Percentiles rank a stretch among this genome's conserved stretches.
These are phyloP conservation scores for Plenodomus tracheiphilus DNA, from an alignment of 2,329 filamentous ascomycete species.

Conservation along the genomic window DNA sequence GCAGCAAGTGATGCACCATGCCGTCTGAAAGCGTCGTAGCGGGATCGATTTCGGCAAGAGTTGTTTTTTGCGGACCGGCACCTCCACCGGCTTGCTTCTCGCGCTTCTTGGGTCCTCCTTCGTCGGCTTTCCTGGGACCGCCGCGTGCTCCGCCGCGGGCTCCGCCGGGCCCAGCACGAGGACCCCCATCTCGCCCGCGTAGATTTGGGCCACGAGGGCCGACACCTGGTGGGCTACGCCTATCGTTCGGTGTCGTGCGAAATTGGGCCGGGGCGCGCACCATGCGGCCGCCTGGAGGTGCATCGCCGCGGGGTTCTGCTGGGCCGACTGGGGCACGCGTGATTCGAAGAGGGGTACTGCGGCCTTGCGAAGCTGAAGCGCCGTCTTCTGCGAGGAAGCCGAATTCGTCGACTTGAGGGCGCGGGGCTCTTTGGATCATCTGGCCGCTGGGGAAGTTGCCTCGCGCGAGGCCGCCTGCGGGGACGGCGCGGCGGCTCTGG, in stretches of 20 bases:
- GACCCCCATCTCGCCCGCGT: constrained; percentile 21
- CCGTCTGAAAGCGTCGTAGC: constrained; percentile 28
- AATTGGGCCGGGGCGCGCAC: constrained; percentile 35
- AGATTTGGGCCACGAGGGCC: constrained; percentile 28
- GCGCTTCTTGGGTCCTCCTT: constrained; percentile 25
- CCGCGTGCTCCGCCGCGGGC: constrained; percentile 1
- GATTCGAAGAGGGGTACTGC: constrained; percentile 13
- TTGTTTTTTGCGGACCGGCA: constrained; percentile 2
- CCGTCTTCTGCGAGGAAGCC: constrained; percentile 7
- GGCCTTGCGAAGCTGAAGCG: neutral
- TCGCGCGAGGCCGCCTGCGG: constrained; percentile 19
- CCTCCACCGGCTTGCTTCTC: constrained; percentile 11
- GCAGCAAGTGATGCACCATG: constrained; percentile 38
- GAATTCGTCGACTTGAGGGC: constrained; percentile 1
- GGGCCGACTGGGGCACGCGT: constrained; percentile 11
- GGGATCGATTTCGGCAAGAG: constrained; percentile 9
- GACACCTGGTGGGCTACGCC: constrained; percentile 8
- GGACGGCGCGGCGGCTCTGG: constrained; percentile 20
- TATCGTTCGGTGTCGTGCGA: constrained; percentile 18
- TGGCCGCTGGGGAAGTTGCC: constrained; percentile 20
- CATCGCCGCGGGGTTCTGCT: constrained; percentile 8
- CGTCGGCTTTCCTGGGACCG: constrained; percentile 3
- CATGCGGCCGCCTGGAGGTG: constrained; percentile 31
- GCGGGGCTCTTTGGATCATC: constrained; percentile 6
- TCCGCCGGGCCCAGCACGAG: constrained; percentile 7